phyloP scores from a whole-genome alignment of 2,329 filamentous ascomycete genomes.

The Trichoderma breve region DNA sequence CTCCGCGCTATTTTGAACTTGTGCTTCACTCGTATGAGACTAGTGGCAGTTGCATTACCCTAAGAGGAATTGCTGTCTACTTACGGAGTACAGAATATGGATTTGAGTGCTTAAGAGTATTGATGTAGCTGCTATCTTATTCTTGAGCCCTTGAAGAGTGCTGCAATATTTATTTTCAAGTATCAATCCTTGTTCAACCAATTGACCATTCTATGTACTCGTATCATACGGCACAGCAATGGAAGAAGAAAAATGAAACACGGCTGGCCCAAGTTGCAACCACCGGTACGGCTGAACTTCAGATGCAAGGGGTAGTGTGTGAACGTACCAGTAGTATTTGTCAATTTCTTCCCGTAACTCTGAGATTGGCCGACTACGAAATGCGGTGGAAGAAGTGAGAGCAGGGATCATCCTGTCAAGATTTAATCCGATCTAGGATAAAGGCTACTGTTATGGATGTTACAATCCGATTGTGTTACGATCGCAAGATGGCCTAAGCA shows the following conservation, averaged over 20 bases:
- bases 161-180: neutral
- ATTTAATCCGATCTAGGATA: neutral
- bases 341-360: neutral
- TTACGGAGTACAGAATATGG: neutral
- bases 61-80: neutral
- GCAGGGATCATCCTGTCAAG: neutral
- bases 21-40: neutral
- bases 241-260: neutral
- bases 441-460: neutral
- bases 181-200: neutral
- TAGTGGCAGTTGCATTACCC: neutral
- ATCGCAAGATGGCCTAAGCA: neutral
- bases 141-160: neutral
- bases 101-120: neutral
- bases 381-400: neutral
- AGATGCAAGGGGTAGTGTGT: neutral
- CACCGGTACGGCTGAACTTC: neutral
- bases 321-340: neutral
- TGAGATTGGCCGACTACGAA: neutral
- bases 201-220: neutral
- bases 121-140: neutral
- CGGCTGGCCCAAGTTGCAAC: neutral
- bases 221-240: neutral
- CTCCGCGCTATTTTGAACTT: neutral
- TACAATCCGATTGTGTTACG: neutral